Evolutionary conservation across 352 stramenopile species (phyloP).

Genomic region (Globisporangium canariense): DNA sequence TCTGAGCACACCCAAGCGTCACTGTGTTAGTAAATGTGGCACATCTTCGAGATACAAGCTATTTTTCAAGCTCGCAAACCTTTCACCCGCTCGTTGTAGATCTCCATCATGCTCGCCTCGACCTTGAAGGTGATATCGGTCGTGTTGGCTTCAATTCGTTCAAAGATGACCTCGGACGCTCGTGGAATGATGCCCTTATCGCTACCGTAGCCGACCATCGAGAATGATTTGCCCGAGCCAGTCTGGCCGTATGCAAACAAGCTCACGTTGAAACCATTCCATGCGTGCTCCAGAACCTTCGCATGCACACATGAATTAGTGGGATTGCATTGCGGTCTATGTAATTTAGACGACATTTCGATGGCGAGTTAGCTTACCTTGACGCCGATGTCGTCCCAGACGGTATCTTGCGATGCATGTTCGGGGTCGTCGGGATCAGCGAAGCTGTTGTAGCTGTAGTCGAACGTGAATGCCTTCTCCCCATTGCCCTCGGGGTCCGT

Average conservation of each 20-base stretch:
- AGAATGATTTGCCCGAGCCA: conserved; percentile 84
- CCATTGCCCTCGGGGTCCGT: conserved; percentile 70
- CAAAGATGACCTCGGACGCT: conserved; percentile 81
- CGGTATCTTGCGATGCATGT: conserved; percentile 73
- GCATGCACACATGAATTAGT: neutral
- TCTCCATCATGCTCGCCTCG: conserved; percentile 89
- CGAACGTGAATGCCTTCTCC: conserved; percentile 85
- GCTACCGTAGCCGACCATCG: conserved; percentile 81
- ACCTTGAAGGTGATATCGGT: conserved; percentile 73
- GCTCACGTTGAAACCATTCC: conserved; percentile 89
- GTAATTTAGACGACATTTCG: no score
- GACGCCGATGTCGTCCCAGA: conserved; percentile 85
- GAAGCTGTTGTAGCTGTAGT: conserved; percentile 90
- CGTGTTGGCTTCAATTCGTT: conserved; percentile 57
- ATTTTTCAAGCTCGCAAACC: conserved; percentile 21
- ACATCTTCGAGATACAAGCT: neutral
- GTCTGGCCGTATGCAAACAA: conserved; percentile 88
- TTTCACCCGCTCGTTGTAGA: conserved; percentile 89
- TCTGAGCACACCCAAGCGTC: conserved; percentile 27
- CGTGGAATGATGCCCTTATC: conserved; percentile 85
- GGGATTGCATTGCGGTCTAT: neutral
- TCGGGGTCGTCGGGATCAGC: conserved; percentile 43
- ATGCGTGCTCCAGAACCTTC: conserved; percentile 84
- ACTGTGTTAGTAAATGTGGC: neutral
- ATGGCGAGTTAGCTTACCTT: conserved; percentile 28